Evolutionary conservation across 192 early-diverging fungal species (phyloP).

Genomic region (Backusella macrospora): DNA sequence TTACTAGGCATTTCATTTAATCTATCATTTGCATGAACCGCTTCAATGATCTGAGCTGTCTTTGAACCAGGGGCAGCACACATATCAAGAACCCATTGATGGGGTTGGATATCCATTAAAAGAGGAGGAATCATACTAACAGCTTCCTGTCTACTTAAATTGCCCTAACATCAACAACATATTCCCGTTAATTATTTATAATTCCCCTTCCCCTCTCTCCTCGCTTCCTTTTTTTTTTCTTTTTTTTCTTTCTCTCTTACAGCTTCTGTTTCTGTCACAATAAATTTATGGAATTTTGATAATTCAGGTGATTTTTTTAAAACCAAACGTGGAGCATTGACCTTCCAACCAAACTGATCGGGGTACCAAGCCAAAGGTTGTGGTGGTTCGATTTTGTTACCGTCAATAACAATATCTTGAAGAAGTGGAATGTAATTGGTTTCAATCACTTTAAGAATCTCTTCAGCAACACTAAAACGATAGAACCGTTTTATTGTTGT

Average conservation of each 20-base stretch:
- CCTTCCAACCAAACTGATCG: conserved; percentile 89
- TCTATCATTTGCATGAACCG: conserved; percentile 66
- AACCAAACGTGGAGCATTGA: conserved; percentile 70
- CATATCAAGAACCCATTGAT: conserved; percentile 88
- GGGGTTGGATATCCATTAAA: conserved; percentile 85
- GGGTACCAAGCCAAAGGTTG: conserved; percentile 89
- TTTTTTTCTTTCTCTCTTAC: conserved; percentile 36
- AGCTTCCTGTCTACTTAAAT: conserved; percentile 94
- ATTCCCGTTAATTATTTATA: neutral
- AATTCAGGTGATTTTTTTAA: conserved; percentile 80
- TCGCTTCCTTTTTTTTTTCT: neutral
- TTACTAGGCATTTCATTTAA: conserved; percentile 56
- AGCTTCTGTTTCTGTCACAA: conserved; percentile 96
- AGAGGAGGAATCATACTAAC: conserved; percentile 99
- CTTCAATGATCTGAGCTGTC: conserved; percentile 90
- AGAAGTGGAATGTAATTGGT: conserved; percentile 52
- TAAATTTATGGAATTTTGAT: conserved; percentile 87
- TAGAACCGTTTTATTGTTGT: neutral
- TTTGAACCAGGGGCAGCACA: conserved; percentile 99
- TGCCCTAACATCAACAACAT: conserved; percentile 59
- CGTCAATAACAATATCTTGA: conserved; percentile 67
- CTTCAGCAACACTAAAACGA: conserved; percentile 62
- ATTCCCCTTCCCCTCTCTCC: neutral
- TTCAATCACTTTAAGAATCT: conserved; percentile 74
- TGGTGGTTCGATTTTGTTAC: conserved; percentile 73